A percentile compares a stretch with the other conserved stretches of the same genome.
These are phyloP conservation scores for Picochlorum costavermella DNA, from an alignment of 139 green algal species.

Conservation along the genomic window DNA sequence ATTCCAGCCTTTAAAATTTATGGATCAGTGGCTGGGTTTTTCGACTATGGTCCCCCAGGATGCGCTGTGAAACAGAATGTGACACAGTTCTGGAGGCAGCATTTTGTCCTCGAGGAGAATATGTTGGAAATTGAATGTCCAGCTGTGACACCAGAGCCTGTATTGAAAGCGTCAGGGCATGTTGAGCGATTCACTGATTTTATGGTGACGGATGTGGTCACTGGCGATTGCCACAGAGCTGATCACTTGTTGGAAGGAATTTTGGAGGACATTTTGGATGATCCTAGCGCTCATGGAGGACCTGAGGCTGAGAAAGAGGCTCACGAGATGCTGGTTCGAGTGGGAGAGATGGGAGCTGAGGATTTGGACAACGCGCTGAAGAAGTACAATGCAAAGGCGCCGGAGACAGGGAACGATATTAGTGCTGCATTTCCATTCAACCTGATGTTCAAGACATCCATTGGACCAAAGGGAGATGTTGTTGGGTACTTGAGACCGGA, in stretches of 20 bases:
- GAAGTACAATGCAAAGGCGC: slow-evolving; percentile 73
- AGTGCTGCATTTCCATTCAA: slow-evolving; percentile 94
- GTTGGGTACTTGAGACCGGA: slow-evolving; percentile 83
- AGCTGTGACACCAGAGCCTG: slow-evolving; percentile 89
- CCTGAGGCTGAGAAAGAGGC: slow-evolving; percentile 47
- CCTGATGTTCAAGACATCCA: slow-evolving; percentile 95
- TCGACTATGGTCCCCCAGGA: slow-evolving; percentile 95
- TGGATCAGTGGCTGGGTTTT: slow-evolving; percentile 89
- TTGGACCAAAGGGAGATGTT: slow-evolving; percentile 74
- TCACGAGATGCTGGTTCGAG: slow-evolving; percentile 54
- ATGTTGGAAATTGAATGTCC: slow-evolving; percentile 99
- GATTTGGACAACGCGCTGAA: slow-evolving; percentile 66
- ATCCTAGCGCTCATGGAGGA: slow-evolving; percentile 46
- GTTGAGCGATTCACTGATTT: slow-evolving; percentile 97
- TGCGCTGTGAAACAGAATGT: slow-evolving; percentile 97
- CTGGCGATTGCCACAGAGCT: slow-evolving; percentile 79
- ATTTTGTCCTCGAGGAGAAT: slow-evolving; percentile 96
- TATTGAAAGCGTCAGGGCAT: slow-evolving; percentile 90
- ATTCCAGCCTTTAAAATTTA: slow-evolving; percentile 99
- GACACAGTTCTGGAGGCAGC: slow-evolving; percentile 78
- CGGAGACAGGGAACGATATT: slow-evolving; percentile 92
- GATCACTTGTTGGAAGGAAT: slow-evolving; percentile 89
- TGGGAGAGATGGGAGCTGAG: slow-evolving; percentile 80
- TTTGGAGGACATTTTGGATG: slow-evolving; percentile 74
- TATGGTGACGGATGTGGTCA: slow-evolving; percentile 92